Base-by-base conservation (phyloP, 768 basidiomycete genomes). In the Trametopsis cervina region DNA sequence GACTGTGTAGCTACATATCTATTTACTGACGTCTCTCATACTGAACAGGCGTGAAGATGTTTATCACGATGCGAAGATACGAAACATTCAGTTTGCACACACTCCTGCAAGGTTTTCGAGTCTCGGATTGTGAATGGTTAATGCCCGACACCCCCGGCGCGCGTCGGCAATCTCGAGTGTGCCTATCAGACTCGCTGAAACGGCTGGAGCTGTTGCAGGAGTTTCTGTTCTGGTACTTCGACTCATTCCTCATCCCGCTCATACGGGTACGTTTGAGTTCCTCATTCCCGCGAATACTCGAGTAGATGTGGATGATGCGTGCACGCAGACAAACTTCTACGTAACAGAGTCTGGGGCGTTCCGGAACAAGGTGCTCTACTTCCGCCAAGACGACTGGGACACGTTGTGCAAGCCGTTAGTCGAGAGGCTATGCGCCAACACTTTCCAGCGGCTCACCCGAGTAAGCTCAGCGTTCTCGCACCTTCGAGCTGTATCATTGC, bases 331-430 rank as follows among this genome's bases (percentile, higher is more conserved):
- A 2, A 83, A 84, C 0, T 99, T 96, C 66, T 97, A 97, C 64
- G 74, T 92, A 38, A 98, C 96, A 0, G 89, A 98, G 54, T 90
- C 94, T 0, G 83, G 86, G 17, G 86, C 84, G 5, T 90, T 83
- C 57, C 75, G 85, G 35, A 87, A 93, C 51, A 78, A 80, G 38
- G 75, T 94, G 1, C 68, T 97, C 0, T 99, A 94, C 61, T 98
- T 96, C 63, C 80, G 90, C 10, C 92, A 97, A 46, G 91, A 95
- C 44, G 93, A 95, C 56, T 99, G 95, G 96, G 71, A 75, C n/a
- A 68, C 65, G 2, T 72, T 97, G 4, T 94, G 92, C 49, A 68
- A 75, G 9, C 96, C 96, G 1, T 72, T 97, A 22, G 70, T 95
- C 10, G 78, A 82, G 51, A 73, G 80, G n/a, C 73, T 99, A 27